Evolutionary conservation across 192 early-diverging fungal species (phyloP), one percentile per base, ranked within the genome.

Genomic region (Martensiomyces pterosporus): DNA sequence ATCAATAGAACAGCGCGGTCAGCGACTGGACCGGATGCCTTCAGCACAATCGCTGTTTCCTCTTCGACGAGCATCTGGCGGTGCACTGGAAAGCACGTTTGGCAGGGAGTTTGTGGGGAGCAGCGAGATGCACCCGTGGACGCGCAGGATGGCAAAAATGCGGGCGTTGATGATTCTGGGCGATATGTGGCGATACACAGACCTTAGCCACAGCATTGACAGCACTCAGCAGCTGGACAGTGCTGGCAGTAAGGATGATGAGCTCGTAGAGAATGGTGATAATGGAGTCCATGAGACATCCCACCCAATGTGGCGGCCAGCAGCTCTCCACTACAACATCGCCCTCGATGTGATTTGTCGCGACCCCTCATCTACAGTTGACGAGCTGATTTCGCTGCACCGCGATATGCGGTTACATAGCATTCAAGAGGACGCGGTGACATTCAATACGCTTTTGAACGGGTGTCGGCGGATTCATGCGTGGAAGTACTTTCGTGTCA

Each of bases 401-500:
- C 32, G 39, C 5, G 49, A 60, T 9, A 71, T 71, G 67, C 52
- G 52, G 4, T 14, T 52, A 21, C 61, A 49, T 19, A 47, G 60
- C 19, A 47, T 71, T 13, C 40, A 36, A 7, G 67, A 71, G 24
- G 67, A 71, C 44, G 45, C 56, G 3, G 33, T 64, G 22, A 71
- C 67, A 14, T 64, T 71, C 45, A 71, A 71, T 44, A 71, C 67
- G 33, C 48, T 71, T 23, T 57, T 71, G 24, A 64, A 64, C 36
- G 67, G 56, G 14, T 71, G 67, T 27, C 55, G 67, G n/a, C 50
- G 47, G 24, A 38, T 64, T 35, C 18, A 53, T 0, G 47, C 61
- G 6, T 71, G 67, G 67, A 36, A 24, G 26, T 24, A 47, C 21
- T 71, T 71, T 34, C 29, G 43, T 17, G 56, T 55, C 14, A 47